Evolutionary conservation across 164 flowering plant species (phyloP).

Genomic region (Magnolia sinica): DNA sequence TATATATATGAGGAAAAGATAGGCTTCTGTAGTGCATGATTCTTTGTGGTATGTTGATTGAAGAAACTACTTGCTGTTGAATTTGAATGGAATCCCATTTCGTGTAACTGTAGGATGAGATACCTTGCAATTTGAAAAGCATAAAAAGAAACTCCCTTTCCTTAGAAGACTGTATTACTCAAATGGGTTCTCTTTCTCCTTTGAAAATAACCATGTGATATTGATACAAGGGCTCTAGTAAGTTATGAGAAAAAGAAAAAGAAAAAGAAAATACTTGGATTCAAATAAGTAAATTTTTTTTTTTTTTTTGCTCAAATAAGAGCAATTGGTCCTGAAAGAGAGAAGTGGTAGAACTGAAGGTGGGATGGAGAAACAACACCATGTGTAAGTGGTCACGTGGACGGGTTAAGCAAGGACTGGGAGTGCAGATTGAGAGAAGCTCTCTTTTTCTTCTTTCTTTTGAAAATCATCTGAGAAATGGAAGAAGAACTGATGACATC

Average conservation of each 20-base stretch:
- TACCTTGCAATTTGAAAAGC: not conserved
- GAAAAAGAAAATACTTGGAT: not conserved
- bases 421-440: conserved; percentile 7
- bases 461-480: conserved; percentile 8
- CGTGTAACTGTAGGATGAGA: not conserved
- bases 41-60: not conserved
- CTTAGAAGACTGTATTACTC: not conserved
- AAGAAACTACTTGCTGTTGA: not conserved
- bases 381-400: not conserved
- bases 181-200: conserved; percentile 4
- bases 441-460: not conserved
- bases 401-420: not conserved
- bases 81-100: not conserved
- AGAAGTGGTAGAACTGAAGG: not conserved
- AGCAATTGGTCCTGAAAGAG: not conserved
- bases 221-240: not conserved
- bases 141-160: not conserved
- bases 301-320: not conserved
- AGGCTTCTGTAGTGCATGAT: not conserved
- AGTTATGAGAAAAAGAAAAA: too few species aligned
- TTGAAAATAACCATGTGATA: not conserved
- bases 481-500: conserved; percentile 1
- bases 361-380: not conserved
- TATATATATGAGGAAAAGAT: not conserved
- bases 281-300: not conserved